Base-by-base conservation (phyloP, 179 eudicot genomes). In the Heliamphora pulchella region DNA sequence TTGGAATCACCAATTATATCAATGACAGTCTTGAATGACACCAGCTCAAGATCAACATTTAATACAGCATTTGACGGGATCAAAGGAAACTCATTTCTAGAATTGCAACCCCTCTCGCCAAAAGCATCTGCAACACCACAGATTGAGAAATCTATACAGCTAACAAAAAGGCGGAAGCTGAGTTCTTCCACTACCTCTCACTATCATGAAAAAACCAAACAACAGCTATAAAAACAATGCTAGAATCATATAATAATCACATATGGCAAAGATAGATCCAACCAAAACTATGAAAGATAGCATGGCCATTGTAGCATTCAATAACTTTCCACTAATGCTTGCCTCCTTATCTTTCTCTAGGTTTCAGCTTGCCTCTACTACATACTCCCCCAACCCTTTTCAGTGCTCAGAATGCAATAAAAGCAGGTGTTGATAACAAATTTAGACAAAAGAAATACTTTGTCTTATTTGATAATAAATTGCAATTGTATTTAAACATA, bases 1-100 rank as follows among this genome's bases (percentile, higher is more conserved):
- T 87, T 87, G 55, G 87, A 87, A 86, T 91, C 94, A 80, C 89
- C 90, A 73, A 86, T 84, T 57, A 91, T 75, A 86, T 91, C 81
- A 39, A 88, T 83, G 15, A 91, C 92, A 71, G 87, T 84, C 85
- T 89, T 91, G 66, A 87, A 64, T 7, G 90, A 87, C 50, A 87
- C 82, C 83, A 91, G 65, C 73, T 87, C 90, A 75, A 88, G 64
- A 67, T 84, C 80, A 80, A 91, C 79, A 71, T 76, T 83, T 71
- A 88, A 64, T 71, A 82, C 77, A 83, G 89, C 81, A 84, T 82
- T 81, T 80, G 82, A 86, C 8, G 88, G 90, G 74, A 88, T 78
- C 8, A 72, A 75, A 76, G 86, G 79, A 72, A 82, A 80, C 73
- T 80, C 80, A 72, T 72, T 78, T 41, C 43, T 76, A 13, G 75